phyloP scores from a whole-genome alignment of 1,139 yeast genomes.

The Geotrichum europaeum region DNA sequence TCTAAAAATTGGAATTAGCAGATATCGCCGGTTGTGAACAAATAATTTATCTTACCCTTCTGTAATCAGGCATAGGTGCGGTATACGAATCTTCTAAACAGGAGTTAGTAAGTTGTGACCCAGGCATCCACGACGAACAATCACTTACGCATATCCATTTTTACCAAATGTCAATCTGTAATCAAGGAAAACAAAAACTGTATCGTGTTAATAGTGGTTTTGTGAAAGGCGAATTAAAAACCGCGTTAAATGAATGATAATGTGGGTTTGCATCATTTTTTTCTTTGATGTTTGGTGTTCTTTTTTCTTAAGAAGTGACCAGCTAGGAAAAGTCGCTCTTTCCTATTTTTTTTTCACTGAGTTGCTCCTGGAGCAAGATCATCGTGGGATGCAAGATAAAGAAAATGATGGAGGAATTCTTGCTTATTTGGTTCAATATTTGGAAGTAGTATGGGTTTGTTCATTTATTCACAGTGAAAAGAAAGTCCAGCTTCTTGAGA shows the following conservation, averaged over 20 bases:
- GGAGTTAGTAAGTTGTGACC: background rate
- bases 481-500: background rate
- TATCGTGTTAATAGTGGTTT: background rate
- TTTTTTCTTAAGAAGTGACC: background rate
- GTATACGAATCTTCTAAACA: constrained; percentile 2
- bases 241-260: background rate
- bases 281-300: background rate
- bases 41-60: constrained; percentile 52
- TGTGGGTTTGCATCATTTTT: background rate
- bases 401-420: background rate
- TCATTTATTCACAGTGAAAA: background rate
- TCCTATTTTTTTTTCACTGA: background rate
- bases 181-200: background rate
- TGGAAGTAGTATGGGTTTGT: background rate
- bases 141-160: constrained; percentile 8
- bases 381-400: background rate
- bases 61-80: background rate
- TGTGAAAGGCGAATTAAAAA: background rate
- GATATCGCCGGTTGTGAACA: constrained; percentile 49
- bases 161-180: background rate
- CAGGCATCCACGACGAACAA: background rate
- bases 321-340: background rate
- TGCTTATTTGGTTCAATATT: background rate
- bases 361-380: background rate
- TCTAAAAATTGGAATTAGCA: constrained; percentile 45